Evolutionary conservation across 2,329 filamentous ascomycete genomes (phyloP), one percentile per base, ranked within the genome.

Genomic region (Curvularia sp.): DNA sequence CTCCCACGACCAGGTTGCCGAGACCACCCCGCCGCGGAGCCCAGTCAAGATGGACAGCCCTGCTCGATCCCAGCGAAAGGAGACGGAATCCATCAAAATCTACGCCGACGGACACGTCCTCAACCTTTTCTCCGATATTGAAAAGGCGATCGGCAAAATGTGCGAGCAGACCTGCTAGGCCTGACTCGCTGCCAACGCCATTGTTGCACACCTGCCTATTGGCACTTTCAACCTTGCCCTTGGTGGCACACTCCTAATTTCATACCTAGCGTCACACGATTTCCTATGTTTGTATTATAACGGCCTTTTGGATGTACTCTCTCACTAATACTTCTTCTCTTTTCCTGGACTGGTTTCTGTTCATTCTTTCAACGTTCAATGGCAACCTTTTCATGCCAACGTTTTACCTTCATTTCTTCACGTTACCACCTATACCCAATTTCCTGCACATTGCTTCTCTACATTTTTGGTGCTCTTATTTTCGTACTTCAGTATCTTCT

Each of bases 51-150:
- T 62, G 18, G 75, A 77, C 31, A 77, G 75, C 49, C 75, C 74
- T 18, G 53, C 62, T 15, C 72, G 69, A 22, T 52, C 68, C 6
- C 71, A 75, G 30, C 71, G 75, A 41, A 76, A 73, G 57, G 76
- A 78, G 30, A 77, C 77, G 12, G 75, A 79, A 61, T 78, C 76
- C 13, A 79, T 79, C 68, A 78, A 76, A 58, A 79, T 79, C 51
- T 79, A 79, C 63, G 77, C 77, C 38, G 77, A 79, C 51, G 76
- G 75, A 24, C 75, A 78, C 38, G 77, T 78, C 24, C 69, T 79
- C 28, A 77, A 72, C 53, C 70, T 79, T 3, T 79, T 79, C 59
- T 75, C 74, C 9, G 77, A 79, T 58, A 79, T 79, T 44, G 77
- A 79, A 53, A 74, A 75, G 58, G 77, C 77, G 24, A 77, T 79